These are phyloP conservation scores for Lojkania enalia DNA, from an alignment of 2,329 filamentous ascomycete genomes.

Conservation along the genomic window DNA sequence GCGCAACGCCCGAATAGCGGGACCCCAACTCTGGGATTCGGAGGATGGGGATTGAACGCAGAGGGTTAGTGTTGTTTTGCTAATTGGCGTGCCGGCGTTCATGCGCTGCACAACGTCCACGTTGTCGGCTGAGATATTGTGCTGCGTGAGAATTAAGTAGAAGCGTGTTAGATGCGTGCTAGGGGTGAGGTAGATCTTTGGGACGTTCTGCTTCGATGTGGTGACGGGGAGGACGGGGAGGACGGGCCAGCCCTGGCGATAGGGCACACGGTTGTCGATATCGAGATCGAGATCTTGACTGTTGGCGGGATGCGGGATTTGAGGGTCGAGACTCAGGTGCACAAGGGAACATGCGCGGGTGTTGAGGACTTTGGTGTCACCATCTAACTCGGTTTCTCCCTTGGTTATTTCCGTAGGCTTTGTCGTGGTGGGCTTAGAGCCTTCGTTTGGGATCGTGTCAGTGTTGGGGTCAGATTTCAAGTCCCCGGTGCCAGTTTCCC, in stretches of 20 bases:
- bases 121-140: conserved; percentile 2
- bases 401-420: no score
- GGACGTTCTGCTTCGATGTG: conserved; percentile 4
- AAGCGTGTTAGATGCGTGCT: conserved; percentile 3
- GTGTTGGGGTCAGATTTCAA: no score
- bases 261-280: conserved; percentile 11
- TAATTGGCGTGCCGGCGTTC: conserved; percentile 1
- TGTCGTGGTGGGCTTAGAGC: no score
- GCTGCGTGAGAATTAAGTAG: conserved; percentile 1
- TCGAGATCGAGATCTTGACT: conserved; percentile 3
- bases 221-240: conserved; percentile 14
- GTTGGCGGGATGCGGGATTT: no score
- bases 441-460: no score
- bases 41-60: conserved; percentile 6
- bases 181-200: conserved; percentile 1
- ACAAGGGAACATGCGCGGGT: no score
- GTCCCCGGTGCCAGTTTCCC: no score
- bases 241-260: conserved; percentile 16
- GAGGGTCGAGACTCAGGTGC: no score
- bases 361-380: neutral
- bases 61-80: conserved; percentile 11
- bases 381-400: no score
- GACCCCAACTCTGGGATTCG: conserved; percentile 2
- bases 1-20: conserved; percentile 3
- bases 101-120: conserved; percentile 8